Base-by-base conservation (phyloP, 2,329 filamentous ascomycete species). In the Tympanopsis confertula region DNA sequence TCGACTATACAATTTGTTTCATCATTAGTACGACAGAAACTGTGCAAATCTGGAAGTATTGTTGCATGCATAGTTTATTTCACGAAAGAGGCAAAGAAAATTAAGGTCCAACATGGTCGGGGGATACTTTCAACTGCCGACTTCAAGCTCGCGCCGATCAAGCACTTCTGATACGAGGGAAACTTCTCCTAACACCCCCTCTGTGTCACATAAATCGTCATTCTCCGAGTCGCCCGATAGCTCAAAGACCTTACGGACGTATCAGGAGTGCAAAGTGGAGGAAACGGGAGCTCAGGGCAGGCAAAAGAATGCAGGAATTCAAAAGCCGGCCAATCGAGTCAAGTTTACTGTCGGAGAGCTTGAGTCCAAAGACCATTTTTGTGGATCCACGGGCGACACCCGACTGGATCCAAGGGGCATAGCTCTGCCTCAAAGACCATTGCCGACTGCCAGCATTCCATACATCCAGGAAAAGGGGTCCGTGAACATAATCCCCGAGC, bases 251-350 rank as follows among this genome's bases (percentile, higher is more conserved):
- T n/a, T n/a, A n/a, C n/a, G n/a, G n/a, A n/a, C n/a, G 24, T 35
- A 39, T 19, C 40, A 44, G 35, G 45, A 46, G 35, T 41, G 43
- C 19, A 42, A 43, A 29, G 36, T 38, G 35, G 50, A 50, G 37
- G 39, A 47, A 30, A 47, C 39, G 38, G 49, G 42, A 37, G 47
- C 48, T 44, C 55, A 52, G 47, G 46, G 45, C 45, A 56, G 41
- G 46, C 42, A 49, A 44, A 47, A 51, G 56, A 59, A 58, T 59
- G 56, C 50, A 47, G 50, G 54, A 42, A 57, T 55, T 52, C 49
- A 51, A 32, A 54, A 50, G 39, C 48, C 37, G 44, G 44, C 56
- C 42, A 59, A 57, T 51, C 52, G 51, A 38, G 47, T 56, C 41
- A 53, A 57, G 36, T 53, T 53, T 41, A 54, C 48, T 13, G 47